Base-by-base conservation (phyloP, 768 basidiomycete species). In the Leucocoprinus sp. region DNA sequence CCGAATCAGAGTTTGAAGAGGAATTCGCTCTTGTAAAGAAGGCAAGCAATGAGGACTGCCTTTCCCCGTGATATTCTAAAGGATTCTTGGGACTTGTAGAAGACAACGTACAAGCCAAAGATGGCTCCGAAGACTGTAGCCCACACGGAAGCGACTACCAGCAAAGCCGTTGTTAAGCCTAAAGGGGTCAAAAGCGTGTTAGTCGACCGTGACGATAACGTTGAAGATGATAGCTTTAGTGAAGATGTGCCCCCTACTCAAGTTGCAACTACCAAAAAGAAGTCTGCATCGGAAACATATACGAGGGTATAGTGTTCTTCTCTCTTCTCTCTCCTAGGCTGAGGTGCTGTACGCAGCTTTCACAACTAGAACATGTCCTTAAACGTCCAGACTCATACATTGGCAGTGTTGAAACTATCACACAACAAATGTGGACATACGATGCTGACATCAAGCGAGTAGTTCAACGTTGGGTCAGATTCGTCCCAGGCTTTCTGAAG, bases 401-500 rank as follows among this genome's bases (percentile, higher is more conserved):
- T 50, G 96, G 96, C 14, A 96, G 92, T 48, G 83, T 97, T 2
- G 95, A 98, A 63, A 82, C 80, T 0, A 73, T 91, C 44, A 85
- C 80, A 0, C 86, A 93, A 59, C 55, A 65, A 21, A 92, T 98
- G 81, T 99, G 96, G 96, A 90, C 91, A 2, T 95, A 82, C 60
- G 92, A 98, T 61, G 70, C 77, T 1, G 82, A 82, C 27, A 78
- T 68, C 29, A 93, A 91, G 57, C 82, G 82, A 22, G 92, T 99
- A 83, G 79, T 79, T 1, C 64, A 80, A 56, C 75, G 84, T 57
- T 92, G 82, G 38, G 86, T 84, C 52, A 88, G 80, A 56, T 99
- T 84, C 58, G 93, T 97, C 2, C 96, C 96, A 0, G 96, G 93
- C 43, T 95, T 99, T 64, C 93, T 93, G 78, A 99, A 99, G 74